phyloP scores from a whole-genome alignment of 129 eudicot genomes.

The Tanacetum coccineum region DNA sequence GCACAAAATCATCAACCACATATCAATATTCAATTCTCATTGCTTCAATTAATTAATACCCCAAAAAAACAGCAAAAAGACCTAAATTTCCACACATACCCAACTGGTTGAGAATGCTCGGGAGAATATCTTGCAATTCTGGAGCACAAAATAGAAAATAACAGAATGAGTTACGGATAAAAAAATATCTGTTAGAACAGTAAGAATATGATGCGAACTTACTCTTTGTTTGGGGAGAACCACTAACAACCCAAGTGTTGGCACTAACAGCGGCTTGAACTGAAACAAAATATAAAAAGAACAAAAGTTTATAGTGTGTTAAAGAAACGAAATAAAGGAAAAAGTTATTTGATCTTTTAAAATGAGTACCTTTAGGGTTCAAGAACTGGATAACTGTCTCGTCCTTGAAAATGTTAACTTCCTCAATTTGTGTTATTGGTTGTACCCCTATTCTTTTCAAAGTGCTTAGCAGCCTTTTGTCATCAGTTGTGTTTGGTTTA shows the following conservation, averaged over 20 bases:
- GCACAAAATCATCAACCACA: conserved; percentile 19
- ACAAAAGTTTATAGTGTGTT: background rate
- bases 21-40: background rate
- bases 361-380: conserved; percentile 74
- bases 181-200: background rate
- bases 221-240: conserved; percentile 87
- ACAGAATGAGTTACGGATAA: background rate
- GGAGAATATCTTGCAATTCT: conserved; percentile 78
- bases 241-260: conserved; percentile 95
- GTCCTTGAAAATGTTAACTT: conserved; percentile 79
- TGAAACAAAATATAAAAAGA: conserved; percentile 25
- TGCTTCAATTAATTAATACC: background rate
- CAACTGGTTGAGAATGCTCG: conserved; percentile 65
- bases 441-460: conserved; percentile 82
- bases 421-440: conserved; percentile 73
- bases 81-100: conserved; percentile 39
- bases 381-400: conserved; percentile 73
- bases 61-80: background rate
- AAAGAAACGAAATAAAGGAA: background rate
- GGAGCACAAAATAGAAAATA: conserved; percentile 14
- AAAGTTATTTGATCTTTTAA: background rate
- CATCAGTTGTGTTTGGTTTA: conserved; percentile 86
- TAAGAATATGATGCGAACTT: conserved; percentile 6
- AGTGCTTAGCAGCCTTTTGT: conserved; percentile 79
- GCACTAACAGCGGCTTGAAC: conserved; percentile 96